Evolutionary conservation across 2,329 filamentous ascomycete species (phyloP).

Genomic region (Tolypocladium cylindrosporum): DNA sequence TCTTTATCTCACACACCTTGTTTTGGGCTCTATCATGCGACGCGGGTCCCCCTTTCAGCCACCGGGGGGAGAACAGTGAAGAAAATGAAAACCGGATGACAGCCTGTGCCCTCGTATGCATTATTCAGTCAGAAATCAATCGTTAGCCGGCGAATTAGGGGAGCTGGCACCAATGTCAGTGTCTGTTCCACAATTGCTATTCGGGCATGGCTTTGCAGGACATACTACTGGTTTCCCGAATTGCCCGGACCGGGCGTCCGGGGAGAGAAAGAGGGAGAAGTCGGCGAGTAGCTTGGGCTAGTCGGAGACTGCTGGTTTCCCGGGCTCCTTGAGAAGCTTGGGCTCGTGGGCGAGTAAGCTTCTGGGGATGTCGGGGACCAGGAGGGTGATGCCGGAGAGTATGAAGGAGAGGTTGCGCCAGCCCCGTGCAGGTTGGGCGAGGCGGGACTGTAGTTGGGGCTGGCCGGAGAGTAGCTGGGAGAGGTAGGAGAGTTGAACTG

Average conservation of each 20-base stretch:
- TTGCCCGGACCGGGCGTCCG: slow-evolving; percentile 33
- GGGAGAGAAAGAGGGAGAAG: slow-evolving; percentile 36
- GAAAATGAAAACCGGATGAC: slow-evolving; percentile 16
- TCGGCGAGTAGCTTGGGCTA: slow-evolving; percentile 64
- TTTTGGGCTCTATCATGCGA: slow-evolving; percentile 3
- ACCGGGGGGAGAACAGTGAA: background rate
- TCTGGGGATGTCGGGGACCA: slow-evolving; percentile 68
- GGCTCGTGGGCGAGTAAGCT: slow-evolving; percentile 54
- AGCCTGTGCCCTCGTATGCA: slow-evolving; percentile 22
- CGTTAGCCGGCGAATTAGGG: slow-evolving; percentile 30
- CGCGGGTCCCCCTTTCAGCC: background rate
- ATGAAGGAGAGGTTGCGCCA: slow-evolving; percentile 46
- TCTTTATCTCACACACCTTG: background rate
- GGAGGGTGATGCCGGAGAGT: slow-evolving; percentile 62
- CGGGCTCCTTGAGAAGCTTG: slow-evolving; percentile 45
- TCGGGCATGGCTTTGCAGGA: background rate
- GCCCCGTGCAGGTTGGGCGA: slow-evolving; percentile 42
- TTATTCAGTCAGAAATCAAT: slow-evolving; percentile 24
- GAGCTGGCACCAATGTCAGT: slow-evolving; percentile 24
- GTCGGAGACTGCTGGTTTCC: slow-evolving; percentile 50
- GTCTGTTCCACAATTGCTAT: background rate
- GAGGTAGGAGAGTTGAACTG: slow-evolving; percentile 68
- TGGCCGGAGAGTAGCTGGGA: slow-evolving; percentile 61
- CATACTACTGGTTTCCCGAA: slow-evolving; percentile 33
- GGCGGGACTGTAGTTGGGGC: slow-evolving; percentile 62